A percentile compares a stretch with the other conserved stretches of the same genome.
phyloP scores from a whole-genome alignment of 345 rosid species.

The Lagerstroemia speciosa region DNA sequence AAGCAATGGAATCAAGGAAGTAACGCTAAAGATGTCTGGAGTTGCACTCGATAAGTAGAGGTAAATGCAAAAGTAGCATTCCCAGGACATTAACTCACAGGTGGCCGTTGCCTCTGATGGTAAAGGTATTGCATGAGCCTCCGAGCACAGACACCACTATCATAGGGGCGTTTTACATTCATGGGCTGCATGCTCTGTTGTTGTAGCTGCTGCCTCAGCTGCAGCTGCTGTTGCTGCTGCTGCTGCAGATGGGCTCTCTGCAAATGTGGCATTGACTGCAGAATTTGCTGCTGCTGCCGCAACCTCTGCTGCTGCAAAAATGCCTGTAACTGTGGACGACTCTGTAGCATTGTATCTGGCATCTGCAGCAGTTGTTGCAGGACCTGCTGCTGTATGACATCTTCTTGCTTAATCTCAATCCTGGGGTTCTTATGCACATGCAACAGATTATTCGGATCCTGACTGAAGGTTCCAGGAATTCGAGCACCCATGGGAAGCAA shows the following conservation, averaged over 20 bases:
- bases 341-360: slow-evolving; percentile 68
- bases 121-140: slow-evolving; percentile 92
- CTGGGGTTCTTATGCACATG: slow-evolving; percentile 78
- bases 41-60: background rate
- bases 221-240: slow-evolving; percentile 43
- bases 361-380: slow-evolving; percentile 78
- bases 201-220: slow-evolving; percentile 67
- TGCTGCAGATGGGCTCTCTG: slow-evolving; percentile 86
- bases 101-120: slow-evolving; percentile 85
- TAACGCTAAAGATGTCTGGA: background rate
- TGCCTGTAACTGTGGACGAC: slow-evolving; percentile 67
- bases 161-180: slow-evolving; percentile 50
- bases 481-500: slow-evolving; percentile 53
- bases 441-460: slow-evolving; percentile 54
- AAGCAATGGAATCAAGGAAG: background rate
- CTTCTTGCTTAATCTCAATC: slow-evolving; percentile 82
- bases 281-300: slow-evolving; percentile 48
- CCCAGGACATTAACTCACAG: slow-evolving; percentile 33
- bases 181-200: slow-evolving; percentile 70
- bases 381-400: slow-evolving; percentile 73
- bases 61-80: background rate
- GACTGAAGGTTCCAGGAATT: slow-evolving; percentile 57
- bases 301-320: slow-evolving; percentile 69
- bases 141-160: slow-evolving; percentile 83
- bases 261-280: slow-evolving; percentile 75